A percentile compares a stretch with the other conserved stretches of the same genome.
These are phyloP conservation scores for Diplodia mutila DNA, from an alignment of 2,329 filamentous ascomycete genomes.

Conservation along the genomic window DNA sequence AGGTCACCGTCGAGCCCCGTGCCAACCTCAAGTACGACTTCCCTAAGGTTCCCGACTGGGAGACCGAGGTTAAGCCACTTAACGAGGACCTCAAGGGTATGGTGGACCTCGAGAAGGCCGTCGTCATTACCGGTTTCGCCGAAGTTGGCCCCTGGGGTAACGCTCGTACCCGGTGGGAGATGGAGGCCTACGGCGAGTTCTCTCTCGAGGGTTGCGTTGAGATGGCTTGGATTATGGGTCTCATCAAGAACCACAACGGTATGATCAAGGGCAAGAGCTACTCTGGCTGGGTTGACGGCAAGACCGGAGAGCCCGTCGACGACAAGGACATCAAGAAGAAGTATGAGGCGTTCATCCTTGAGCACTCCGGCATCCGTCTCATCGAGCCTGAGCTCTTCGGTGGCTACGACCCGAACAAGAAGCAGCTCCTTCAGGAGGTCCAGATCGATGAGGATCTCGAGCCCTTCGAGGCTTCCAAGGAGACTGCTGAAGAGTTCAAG, in stretches of 20 bases:
- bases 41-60: conserved; percentile 87
- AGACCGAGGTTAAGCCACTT: conserved; percentile 84
- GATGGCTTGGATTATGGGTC: conserved; percentile 99
- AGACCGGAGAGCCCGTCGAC: conserved; percentile 92
- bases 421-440: conserved; percentile 96
- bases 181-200: conserved; percentile 96
- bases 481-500: conserved; percentile 96
- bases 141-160: conserved; percentile 99
- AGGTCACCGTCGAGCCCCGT: conserved; percentile 87
- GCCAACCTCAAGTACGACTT: conserved; percentile 99
- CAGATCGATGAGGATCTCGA: conserved; percentile 97
- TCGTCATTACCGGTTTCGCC: conserved; percentile 94
- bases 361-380: conserved; percentile 94
- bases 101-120: conserved; percentile 97
- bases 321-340: conserved; percentile 98
- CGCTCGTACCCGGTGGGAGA: conserved; percentile 97
- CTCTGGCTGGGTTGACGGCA: conserved; percentile 94
- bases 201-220: conserved; percentile 97
- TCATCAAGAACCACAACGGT: conserved; percentile 98
- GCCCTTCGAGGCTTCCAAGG: conserved; percentile 95
- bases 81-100: conserved; percentile 91
- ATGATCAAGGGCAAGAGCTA: conserved; percentile 95
- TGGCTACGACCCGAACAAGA: conserved; percentile 97
- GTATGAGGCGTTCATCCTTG: conserved; percentile 95
- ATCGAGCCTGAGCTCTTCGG: conserved; percentile 97